phyloP scores from a whole-genome alignment of 106 monocot genomes.

The Allium sativum region DNA sequence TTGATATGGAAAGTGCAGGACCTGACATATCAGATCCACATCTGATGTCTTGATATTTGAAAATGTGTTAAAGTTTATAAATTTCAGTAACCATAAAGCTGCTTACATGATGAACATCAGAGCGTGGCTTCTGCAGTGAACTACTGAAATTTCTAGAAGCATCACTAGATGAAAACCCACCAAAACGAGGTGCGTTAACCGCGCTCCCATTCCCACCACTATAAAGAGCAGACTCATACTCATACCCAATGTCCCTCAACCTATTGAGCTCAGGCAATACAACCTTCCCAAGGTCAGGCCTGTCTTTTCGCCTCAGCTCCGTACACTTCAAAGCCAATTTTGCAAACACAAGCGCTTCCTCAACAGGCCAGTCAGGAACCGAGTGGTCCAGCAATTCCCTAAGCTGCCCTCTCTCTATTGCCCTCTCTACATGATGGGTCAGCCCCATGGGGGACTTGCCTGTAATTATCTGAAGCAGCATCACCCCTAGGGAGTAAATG shows the following conservation, averaged over 20 bases:
- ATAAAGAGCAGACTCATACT: slow-evolving; percentile 6
- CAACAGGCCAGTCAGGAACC: slow-evolving; percentile 17
- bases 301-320: slow-evolving; percentile 18
- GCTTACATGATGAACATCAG: no score
- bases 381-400: slow-evolving; percentile 9
- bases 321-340: slow-evolving; percentile 12
- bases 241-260: slow-evolving; percentile 8
- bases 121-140: no score
- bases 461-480: slow-evolving; percentile 75
- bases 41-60: no score
- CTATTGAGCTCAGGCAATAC: slow-evolving; percentile 18
- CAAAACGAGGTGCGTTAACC: no score
- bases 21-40: no score
- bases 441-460: slow-evolving; percentile 79
- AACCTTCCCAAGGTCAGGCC: slow-evolving; percentile 10
- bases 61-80: no score
- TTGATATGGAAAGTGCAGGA: no score
- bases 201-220: no score
- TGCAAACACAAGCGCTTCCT: slow-evolving; percentile 10
- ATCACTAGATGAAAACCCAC: no score
- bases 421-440: slow-evolving; percentile 41
- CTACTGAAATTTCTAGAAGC: no score
- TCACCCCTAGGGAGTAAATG: slow-evolving; percentile 65
- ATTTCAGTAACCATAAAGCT: no score
- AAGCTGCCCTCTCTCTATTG: slow-evolving; percentile 7